Conservation (phyloP, 176 grass and related monocot species). For the Saccharum officinarum region DNA sequence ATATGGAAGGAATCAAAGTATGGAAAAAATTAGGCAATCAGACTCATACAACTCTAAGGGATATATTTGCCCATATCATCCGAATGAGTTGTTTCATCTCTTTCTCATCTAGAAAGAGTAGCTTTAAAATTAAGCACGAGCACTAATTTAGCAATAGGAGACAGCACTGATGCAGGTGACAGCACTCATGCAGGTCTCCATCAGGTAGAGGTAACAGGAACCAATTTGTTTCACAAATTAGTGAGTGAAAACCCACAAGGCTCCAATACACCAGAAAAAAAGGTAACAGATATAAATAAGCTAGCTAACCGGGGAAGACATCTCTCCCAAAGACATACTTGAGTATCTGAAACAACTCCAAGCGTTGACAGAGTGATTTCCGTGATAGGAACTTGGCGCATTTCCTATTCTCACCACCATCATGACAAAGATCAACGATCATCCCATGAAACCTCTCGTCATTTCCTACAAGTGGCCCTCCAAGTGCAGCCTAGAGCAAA, state of each 20-base stretch:
- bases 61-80: not conserved
- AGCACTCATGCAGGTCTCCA: not conserved
- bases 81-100: not conserved
- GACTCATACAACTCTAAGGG: not conserved
- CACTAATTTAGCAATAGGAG: not conserved
- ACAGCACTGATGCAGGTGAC: not conserved
- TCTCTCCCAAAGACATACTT: conserved; percentile 2
- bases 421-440: not conserved
- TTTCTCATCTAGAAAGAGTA: not conserved
- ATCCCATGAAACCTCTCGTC: not conserved
- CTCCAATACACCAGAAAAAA: not conserved
- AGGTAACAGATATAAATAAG: not conserved
- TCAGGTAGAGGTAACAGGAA: not conserved
- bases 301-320: not conserved
- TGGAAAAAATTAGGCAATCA: not conserved
- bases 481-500: conserved; percentile 32
- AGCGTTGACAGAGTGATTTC: not conserved
- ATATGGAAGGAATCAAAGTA: not conserved
- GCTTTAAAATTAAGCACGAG: not conserved
- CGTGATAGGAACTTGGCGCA: not conserved
- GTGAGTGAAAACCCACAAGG: not conserved
- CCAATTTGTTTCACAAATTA: not conserved
- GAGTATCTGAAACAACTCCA: conserved; percentile 13
- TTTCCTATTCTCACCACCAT: not conserved
- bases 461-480: conserved; percentile 23